These are phyloP conservation scores for Starmerella ratchasimensis DNA, from an alignment of 805 yeast species.

Conservation along the genomic window DNA sequence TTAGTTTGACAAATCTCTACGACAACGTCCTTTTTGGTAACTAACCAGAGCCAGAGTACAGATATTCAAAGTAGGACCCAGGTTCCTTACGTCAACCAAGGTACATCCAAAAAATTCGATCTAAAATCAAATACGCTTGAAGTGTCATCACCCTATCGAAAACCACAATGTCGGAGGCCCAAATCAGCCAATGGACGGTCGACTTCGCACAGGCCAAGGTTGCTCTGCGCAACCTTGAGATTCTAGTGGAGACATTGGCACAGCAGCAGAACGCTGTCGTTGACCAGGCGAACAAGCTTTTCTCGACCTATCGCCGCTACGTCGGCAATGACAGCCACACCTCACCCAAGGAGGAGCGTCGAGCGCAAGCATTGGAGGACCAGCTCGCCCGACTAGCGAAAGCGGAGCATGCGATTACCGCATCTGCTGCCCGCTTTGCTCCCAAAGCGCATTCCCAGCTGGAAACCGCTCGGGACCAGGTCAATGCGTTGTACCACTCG, in stretches of 20 bases:
- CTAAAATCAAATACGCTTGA: no score
- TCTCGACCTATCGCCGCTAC: conserved; percentile 4
- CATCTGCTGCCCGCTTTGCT: conserved; percentile 3
- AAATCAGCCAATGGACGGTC: conserved; percentile 13
- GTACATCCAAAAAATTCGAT: no score
- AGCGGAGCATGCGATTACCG: conserved; percentile 2
- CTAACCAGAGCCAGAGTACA: background rate
- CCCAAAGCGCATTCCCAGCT: conserved; percentile 22
- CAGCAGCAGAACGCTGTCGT: conserved; percentile 9
- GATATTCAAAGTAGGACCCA: no score
- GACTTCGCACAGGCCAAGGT: conserved; percentile 16
- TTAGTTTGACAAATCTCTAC: no score
- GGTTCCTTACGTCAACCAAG: no score
- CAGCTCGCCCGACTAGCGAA: conserved; percentile 5
- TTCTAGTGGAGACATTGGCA: conserved; percentile 3
- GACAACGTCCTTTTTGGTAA: no score
- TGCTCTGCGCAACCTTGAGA: conserved; percentile 10
- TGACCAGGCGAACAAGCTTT: conserved; percentile 4
- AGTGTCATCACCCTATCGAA: no score
- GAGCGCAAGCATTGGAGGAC: no score
- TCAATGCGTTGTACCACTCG: conserved; percentile 3
- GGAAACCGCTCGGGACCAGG: conserved; percentile 10
- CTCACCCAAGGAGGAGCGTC: conserved; percentile 1
- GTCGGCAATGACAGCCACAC: conserved; percentile 1
- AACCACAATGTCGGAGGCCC: conserved; percentile 4